Evolutionary conservation across 73 alveolate genomes (phyloP), one percentile per base, ranked within the genome.

Genomic region (Paramecium tetraurelia): DNA sequence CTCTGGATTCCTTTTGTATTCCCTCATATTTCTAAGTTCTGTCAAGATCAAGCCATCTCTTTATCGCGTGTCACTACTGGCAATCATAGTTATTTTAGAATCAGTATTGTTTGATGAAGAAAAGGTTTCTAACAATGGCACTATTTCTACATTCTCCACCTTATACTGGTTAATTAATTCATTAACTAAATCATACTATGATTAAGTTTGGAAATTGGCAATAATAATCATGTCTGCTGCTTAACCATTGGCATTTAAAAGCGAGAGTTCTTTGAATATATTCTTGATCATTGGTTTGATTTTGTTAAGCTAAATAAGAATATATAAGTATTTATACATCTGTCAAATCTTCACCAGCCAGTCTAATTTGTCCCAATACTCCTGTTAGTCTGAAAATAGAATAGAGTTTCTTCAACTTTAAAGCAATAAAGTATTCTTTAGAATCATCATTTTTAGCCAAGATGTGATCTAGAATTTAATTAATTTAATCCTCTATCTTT

Each of bases 201-300:
- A 40, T 41, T 41, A 21, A 4, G 41, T 21, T 29, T 12, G 11
- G 12, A 29, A 77, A 21, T 77, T 77, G 21, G 89, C 75, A 43
- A 77, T 41, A n/a, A 77, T 77, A 22, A 77, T 43, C 89, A 77
- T 77, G 24, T 41, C 72, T 29, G 89, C 89, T 40, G 89, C 76
- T 21, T 77, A 10, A 10, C 89, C 75, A 77, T 77, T 77, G 43
- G 72, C 53, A 77, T 77, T 77, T 40, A 77, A 59, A 8, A 41
- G 24, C 2, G 75, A 77, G 29, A 77, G 41, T 77, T 77, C 89
- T 46, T 77, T 77, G n/a, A 77, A 43, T 40, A 77, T 77, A 22
- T 40, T 77, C 20, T 77, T 77, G 43, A 77, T 77, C 43, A 77
- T 77, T 22, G 89, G 89, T 18, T 76, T 76, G 9, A 76, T 40